A percentile compares a stretch with the other conserved stretches of the same genome.
phyloP scores from a whole-genome alignment of 139 green algal species.

The Haematococcus lacustris region DNA sequence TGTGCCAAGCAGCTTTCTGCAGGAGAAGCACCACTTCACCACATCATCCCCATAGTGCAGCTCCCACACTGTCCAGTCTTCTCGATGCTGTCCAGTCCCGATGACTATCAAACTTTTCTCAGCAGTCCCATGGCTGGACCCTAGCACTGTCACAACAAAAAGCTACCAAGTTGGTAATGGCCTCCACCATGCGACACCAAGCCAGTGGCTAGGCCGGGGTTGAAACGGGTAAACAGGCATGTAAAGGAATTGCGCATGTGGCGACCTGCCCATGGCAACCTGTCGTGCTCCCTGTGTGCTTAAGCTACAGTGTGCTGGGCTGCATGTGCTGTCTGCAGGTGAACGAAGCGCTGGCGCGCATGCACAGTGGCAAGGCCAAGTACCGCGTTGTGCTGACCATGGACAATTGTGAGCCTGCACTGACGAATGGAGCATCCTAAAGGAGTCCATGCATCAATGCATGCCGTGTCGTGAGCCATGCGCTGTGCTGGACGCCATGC shows the following conservation, averaged over 20 bases:
- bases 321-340: conserved; percentile 13
- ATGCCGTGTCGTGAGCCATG: neutral
- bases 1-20: too few species aligned
- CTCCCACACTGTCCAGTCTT: too few species aligned
- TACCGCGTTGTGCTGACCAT: conserved; percentile 38
- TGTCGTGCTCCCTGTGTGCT: neutral
- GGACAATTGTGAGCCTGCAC: neutral
- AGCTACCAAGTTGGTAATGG: neutral
- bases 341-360: conserved; percentile 38
- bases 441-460: neutral
- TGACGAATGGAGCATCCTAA: neutral
- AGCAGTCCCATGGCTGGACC: too few species aligned
- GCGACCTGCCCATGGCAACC: neutral
- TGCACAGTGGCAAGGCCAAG: conserved; percentile 33
- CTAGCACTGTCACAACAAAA: neutral
- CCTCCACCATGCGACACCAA: neutral
- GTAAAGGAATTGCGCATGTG: too few species aligned
- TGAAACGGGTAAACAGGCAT: neutral
- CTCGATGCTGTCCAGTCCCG: too few species aligned
- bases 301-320: neutral
- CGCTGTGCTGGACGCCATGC: neutral
- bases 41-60: too few species aligned
- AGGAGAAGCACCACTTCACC: too few species aligned
- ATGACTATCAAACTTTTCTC: too few species aligned
- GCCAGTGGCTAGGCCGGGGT: neutral